Evolutionary conservation across 768 basidiomycete genomes (phyloP).

Genomic region (Amanita jacksonii): DNA sequence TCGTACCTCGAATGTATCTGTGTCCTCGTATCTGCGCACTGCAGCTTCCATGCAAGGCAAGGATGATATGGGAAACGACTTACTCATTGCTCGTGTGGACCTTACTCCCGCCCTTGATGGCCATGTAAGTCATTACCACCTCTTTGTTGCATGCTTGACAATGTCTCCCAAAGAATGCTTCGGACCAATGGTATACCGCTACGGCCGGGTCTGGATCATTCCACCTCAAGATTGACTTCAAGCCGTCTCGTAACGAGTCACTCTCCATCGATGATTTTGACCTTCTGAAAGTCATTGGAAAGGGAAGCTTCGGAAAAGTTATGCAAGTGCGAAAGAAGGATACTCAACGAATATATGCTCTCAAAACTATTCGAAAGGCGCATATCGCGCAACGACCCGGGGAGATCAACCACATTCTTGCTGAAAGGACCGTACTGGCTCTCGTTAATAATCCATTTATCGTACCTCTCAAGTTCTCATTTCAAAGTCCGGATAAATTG

Average conservation of each 20-base stretch:
- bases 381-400: slow-evolving; percentile 94
- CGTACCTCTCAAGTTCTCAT: slow-evolving; percentile 97
- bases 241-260: slow-evolving; percentile 72
- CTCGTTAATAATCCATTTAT: slow-evolving; percentile 99
- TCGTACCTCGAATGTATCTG: slow-evolving; percentile 83
- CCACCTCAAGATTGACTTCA: slow-evolving; percentile 93
- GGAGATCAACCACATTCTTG: slow-evolving; percentile 96
- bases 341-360: slow-evolving; percentile 92
- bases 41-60: slow-evolving; percentile 60
- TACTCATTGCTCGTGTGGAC: slow-evolving; percentile 89
- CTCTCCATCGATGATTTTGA: slow-evolving; percentile 97
- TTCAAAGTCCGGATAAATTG: slow-evolving; percentile 95
- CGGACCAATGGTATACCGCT: slow-evolving; percentile 87
- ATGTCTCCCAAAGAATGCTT: slow-evolving; percentile 45
- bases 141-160: slow-evolving; percentile 7
- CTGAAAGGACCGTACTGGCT: slow-evolving; percentile 93
- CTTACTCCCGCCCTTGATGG: slow-evolving; percentile 77
- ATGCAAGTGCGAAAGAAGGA: slow-evolving; percentile 99
- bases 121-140: slow-evolving; percentile 38
- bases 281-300: slow-evolving; percentile 94
- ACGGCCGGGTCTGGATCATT: slow-evolving; percentile 83
- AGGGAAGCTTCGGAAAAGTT: slow-evolving; percentile 96
- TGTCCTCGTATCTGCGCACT: slow-evolving; percentile 88
- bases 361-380: slow-evolving; percentile 97
- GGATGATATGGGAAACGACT: slow-evolving; percentile 95